A percentile compares a stretch with the other conserved stretches of the same genome.
Conservation (phyloP, 345 rosid species). For the Camelina hispida region DNA sequence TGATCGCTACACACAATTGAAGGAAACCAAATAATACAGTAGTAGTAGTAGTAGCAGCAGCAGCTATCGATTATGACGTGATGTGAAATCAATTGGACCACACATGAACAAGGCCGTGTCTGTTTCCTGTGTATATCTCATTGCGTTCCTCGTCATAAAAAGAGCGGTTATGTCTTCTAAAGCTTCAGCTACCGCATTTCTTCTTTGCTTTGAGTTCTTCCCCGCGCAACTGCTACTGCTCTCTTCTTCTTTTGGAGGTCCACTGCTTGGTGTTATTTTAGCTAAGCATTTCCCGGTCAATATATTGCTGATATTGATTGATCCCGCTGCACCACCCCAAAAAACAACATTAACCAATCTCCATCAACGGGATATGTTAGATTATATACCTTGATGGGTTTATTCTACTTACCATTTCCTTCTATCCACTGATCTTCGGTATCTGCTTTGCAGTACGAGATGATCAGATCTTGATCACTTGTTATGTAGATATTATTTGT, state of each 20-base stretch:
- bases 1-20: conserved; percentile 44
- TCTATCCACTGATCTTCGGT: conserved; percentile 89
- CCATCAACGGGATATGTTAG: no score
- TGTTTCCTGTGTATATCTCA: conserved; percentile 91
- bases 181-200: conserved; percentile 75
- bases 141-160: conserved; percentile 92
- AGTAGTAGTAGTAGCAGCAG: conserved; percentile 5
- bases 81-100: conserved; percentile 79
- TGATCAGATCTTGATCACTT: conserved; percentile 96
- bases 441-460: conserved; percentile 97
- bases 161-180: conserved; percentile 92
- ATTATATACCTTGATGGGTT: no score
- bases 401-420: conserved; percentile 66
- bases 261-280: conserved; percentile 70
- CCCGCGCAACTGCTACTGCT: conserved; percentile 50
- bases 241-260: conserved; percentile 53
- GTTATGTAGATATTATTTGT: conserved; percentile 96
- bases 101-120: conserved; percentile 81
- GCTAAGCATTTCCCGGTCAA: conserved; percentile 96
- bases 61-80: conserved; percentile 45
- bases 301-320: conserved; percentile 90
- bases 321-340: conserved; percentile 77
- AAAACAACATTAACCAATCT: no score
- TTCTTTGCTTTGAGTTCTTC: conserved; percentile 49
- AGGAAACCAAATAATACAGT: conserved; percentile 31